Evolutionary conservation across 2,329 filamentous ascomycete species (phyloP).

Genomic region (Stachybotrys chlorohalonatus): DNA sequence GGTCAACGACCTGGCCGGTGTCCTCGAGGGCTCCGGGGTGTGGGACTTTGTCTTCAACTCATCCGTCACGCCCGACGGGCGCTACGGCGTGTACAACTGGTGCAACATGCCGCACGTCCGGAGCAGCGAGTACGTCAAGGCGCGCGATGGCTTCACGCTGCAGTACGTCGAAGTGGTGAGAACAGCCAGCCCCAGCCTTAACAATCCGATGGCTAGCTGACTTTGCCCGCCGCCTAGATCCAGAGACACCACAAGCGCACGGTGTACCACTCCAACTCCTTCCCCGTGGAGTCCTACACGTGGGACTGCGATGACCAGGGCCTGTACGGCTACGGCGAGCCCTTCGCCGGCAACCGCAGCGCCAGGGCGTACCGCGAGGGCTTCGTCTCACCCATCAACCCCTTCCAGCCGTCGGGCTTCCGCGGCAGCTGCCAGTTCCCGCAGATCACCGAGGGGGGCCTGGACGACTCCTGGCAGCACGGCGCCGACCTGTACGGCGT

Average conservation of each 20-base stretch:
- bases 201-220: neutral
- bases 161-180: constrained; percentile 67
- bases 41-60: constrained; percentile 69
- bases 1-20: constrained; percentile 53
- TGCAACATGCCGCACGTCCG: constrained; percentile 88
- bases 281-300: constrained; percentile 61
- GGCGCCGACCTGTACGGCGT: constrained; percentile 70
- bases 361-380: constrained; percentile 57
- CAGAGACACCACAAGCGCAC: constrained; percentile 82
- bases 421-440: constrained; percentile 71
- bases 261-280: constrained; percentile 68
- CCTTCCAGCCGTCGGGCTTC: constrained; percentile 58
- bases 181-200: constrained; percentile 3
- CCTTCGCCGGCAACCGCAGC: constrained; percentile 37
- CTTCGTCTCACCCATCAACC: constrained; percentile 53
- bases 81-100: constrained; percentile 65
- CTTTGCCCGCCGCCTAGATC: constrained; percentile 34
- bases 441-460: constrained; percentile 63
- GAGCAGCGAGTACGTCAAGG: constrained; percentile 49
- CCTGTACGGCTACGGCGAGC: constrained; percentile 60
- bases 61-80: constrained; percentile 44
- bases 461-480: constrained; percentile 68
- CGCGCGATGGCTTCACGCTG: constrained; percentile 49
- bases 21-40: constrained; percentile 49
- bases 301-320: constrained; percentile 67